phyloP scores from a whole-genome alignment of 1,284 basidiomycete species.

The Ustilago esculenta region DNA sequence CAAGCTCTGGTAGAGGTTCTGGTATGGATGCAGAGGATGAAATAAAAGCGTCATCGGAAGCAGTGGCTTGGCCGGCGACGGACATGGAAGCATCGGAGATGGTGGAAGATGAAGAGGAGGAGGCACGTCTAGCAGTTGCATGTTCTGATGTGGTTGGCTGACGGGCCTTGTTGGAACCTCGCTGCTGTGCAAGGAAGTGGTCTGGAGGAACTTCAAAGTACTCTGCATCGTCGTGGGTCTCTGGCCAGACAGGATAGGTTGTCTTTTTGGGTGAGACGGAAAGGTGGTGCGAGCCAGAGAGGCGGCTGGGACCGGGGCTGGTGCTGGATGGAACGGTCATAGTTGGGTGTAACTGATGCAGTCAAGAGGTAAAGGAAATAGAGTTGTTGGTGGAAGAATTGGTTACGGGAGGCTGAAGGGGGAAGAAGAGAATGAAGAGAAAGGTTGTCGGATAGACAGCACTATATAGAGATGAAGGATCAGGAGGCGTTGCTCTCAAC shows the following conservation, averaged over 20 bases:
- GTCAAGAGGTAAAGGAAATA: no score
- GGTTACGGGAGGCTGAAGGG: not conserved
- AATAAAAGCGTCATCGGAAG: conserved; percentile 2
- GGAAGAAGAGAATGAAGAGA: not conserved
- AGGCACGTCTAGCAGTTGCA: conserved; percentile 12
- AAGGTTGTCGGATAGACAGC: not conserved
- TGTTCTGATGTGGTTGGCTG: conserved; percentile 9
- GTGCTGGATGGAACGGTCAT: conserved; percentile 11
- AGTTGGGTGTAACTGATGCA: no score
- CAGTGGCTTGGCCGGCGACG: conserved; percentile 8
- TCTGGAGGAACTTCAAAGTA: conserved; percentile 57
- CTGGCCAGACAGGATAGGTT: conserved; percentile 44
- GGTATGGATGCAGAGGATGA: conserved; percentile 6
- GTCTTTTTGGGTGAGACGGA: conserved; percentile 25
- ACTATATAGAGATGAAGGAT: no score
- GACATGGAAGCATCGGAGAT: conserved; percentile 21
- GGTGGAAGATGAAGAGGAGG: conserved; percentile 14
- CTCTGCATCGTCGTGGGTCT: conserved; percentile 42
- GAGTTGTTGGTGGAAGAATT: no score
- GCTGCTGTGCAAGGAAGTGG: conserved; percentile 57
- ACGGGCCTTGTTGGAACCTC: conserved; percentile 29
- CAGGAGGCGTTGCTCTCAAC: no score
- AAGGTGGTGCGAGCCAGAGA: conserved; percentile 10
- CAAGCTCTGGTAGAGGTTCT: conserved; percentile 43
- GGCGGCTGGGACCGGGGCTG: conserved; percentile 28